Evolutionary conservation across 768 basidiomycete genomes (phyloP).

Genomic region (Holtermannia corniformis): DNA sequence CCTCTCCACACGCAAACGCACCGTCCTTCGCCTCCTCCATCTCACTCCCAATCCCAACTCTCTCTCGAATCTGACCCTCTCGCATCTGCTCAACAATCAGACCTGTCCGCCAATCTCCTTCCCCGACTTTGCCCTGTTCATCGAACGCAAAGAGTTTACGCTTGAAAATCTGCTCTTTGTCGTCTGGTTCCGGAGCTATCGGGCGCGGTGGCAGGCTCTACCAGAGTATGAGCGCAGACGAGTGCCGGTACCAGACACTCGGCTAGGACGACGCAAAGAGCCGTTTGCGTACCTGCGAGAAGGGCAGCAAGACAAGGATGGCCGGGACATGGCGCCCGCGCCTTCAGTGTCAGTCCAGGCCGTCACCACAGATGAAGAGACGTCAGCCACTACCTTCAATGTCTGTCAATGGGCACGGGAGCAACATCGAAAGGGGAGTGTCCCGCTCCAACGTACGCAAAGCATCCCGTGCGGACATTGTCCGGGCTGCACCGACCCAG

Average conservation of each 20-base stretch:
- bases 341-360: too few relatives aligned
- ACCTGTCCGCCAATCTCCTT: constrained; percentile 34
- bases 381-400: too few relatives aligned
- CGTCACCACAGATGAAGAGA: too few relatives aligned
- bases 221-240: constrained; percentile 2
- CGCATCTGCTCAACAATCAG: constrained; percentile 28
- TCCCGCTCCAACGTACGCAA: too few relatives aligned
- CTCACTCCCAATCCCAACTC: neutral
- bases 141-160: constrained; percentile 29
- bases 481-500: neutral
- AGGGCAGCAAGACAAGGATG: neutral
- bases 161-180: constrained; percentile 33
- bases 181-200: constrained; percentile 33
- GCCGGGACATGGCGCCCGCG: neutral
- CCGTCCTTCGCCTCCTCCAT: neutral
- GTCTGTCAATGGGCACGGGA: neutral
- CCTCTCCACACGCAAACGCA: neutral
- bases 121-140: constrained; percentile 28
- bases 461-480: neutral
- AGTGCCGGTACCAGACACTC: constrained; percentile 26
- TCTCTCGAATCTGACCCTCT: constrained; percentile 27
- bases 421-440: too few relatives aligned
- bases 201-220: constrained; percentile 15
- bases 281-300: constrained; percentile 25
- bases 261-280: constrained; percentile 20